phyloP scores from a whole-genome alignment of 192 early-diverging fungal species.

The Coemansia sp. region DNA sequence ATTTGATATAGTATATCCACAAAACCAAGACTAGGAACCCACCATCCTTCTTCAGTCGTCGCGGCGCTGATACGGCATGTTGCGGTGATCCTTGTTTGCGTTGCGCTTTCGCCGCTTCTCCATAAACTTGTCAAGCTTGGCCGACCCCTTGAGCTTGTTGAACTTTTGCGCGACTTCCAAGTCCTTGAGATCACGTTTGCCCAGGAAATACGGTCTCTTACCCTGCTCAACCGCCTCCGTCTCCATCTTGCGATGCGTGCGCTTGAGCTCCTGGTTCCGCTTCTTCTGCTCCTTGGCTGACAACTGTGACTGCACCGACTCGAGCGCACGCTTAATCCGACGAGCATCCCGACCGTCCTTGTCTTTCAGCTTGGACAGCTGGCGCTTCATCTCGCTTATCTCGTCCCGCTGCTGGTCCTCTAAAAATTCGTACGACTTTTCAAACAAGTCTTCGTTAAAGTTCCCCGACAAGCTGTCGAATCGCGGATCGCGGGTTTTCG shows the following conservation, averaged over 20 bases:
- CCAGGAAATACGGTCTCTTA: conserved; percentile 93
- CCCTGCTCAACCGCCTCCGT: conserved; percentile 77
- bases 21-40: too few species aligned
- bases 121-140: conserved; percentile 78
- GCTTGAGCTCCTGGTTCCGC: conserved; percentile 62
- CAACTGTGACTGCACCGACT: conserved; percentile 58
- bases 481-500: conserved; percentile 77
- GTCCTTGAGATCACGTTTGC: conserved; percentile 79
- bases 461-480: conserved; percentile 89
- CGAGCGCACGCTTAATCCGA: conserved; percentile 61
- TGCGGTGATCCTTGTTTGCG: conserved; percentile 77
- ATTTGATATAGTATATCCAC: too few species aligned
- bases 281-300: conserved; percentile 55
- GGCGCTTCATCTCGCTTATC: conserved; percentile 63
- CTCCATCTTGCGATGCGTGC: conserved; percentile 81
- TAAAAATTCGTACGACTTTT: conserved; percentile 89
- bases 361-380: conserved; percentile 63
- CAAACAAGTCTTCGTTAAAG: conserved; percentile 88
- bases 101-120: conserved; percentile 96
- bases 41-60: conserved; percentile 19
- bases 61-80: conserved; percentile 62
- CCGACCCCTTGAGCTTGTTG: conserved; percentile 67
- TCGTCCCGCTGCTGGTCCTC: conserved; percentile 77
- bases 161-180: conserved; percentile 86
- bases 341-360: conserved; percentile 61